A percentile compares a stretch with the other conserved stretches of the same genome.
Evolutionary conservation across 2,329 filamentous ascomycete genomes (phyloP).

Genomic region (Fusarium nisikadoi): DNA sequence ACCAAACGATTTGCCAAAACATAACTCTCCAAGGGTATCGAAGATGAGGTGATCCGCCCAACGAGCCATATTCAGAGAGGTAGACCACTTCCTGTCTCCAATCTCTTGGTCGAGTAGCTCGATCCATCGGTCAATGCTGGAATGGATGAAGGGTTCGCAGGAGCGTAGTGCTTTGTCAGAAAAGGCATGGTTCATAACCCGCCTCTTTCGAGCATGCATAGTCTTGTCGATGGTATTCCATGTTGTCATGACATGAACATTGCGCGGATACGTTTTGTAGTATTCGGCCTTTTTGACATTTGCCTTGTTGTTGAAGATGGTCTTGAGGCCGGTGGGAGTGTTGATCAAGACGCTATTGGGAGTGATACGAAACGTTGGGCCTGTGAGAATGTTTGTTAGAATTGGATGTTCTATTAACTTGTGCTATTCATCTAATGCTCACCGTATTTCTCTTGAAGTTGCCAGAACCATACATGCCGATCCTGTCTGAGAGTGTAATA

Average conservation of each 20-base stretch:
- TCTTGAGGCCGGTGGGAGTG: constrained; percentile 26
- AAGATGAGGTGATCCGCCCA: constrained; percentile 37
- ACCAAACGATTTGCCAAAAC: constrained; percentile 35
- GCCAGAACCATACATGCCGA: constrained; percentile 35
- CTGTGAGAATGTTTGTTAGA: neutral
- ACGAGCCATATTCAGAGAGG: constrained; percentile 29
- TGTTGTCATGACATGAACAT: constrained; percentile 25
- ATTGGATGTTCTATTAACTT: neutral
- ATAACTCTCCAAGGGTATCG: constrained; percentile 38
- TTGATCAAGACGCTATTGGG: constrained; percentile 36
- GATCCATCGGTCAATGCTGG: constrained; percentile 29
- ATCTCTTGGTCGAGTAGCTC: constrained; percentile 24
- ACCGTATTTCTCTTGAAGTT: constrained; percentile 37
- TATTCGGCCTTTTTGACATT: constrained; percentile 37
- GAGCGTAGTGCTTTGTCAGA: constrained; percentile 34
- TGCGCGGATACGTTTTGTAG: constrained; percentile 35
- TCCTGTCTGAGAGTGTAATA: constrained; percentile 32
- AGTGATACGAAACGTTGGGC: constrained; percentile 30
- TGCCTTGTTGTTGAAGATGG: constrained; percentile 36
- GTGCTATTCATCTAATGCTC: neutral
- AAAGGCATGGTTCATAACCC: constrained; percentile 32
- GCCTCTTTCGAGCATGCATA: constrained; percentile 31
- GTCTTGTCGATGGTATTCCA: constrained; percentile 33
- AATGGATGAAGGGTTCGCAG: constrained; percentile 20
- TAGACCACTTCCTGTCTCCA: neutral